Evolutionary conservation across 345 rosid genomes (phyloP).

Genomic region (Zanthoxylum bungeanum): DNA sequence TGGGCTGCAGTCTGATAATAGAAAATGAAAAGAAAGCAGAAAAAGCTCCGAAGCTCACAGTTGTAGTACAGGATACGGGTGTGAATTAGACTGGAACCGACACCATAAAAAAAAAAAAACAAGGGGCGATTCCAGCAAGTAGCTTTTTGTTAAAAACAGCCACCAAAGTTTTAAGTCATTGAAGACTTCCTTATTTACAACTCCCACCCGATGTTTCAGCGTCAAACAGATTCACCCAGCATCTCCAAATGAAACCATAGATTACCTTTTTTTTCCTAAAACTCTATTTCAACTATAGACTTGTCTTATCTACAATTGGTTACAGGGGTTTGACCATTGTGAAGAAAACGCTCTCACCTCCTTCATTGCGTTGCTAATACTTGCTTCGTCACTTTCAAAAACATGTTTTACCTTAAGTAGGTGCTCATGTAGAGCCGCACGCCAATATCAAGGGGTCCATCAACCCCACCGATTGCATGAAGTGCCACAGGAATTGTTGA

Average conservation of each 20-base stretch:
- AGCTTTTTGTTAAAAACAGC: constrained; percentile 50
- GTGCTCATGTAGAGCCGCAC: constrained; percentile 72
- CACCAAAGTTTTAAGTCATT: constrained; percentile 25
- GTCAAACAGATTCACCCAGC: neutral
- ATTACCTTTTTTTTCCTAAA: neutral
- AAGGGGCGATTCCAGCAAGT: constrained; percentile 37
- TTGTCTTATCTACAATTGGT: constrained; percentile 29
- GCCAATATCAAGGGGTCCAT: constrained; percentile 72
- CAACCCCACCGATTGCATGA: constrained; percentile 77
- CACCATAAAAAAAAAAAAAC: constrained; percentile 42
- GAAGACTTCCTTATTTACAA: constrained; percentile 28
- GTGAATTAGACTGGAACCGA: constrained; percentile 17
- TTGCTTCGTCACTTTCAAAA: constrained; percentile 12
- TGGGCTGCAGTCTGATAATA: constrained; percentile 30
- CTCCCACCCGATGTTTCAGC: constrained; percentile 18
- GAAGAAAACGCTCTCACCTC: constrained; percentile 11
- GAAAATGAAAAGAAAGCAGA: neutral
- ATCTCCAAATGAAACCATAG: constrained; percentile 2
- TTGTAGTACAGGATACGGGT: neutral
- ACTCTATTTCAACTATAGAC: constrained; percentile 31
- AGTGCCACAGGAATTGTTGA: constrained; percentile 83
- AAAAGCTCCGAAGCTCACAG: constrained; percentile 2
- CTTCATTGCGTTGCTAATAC: constrained; percentile 13
- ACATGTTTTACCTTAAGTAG: constrained; percentile 39
- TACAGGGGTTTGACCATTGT: constrained; percentile 18